These are phyloP conservation scores for Penicillium sp. DNA, from an alignment of 2,329 filamentous ascomycete genomes.

Conservation along the genomic window DNA sequence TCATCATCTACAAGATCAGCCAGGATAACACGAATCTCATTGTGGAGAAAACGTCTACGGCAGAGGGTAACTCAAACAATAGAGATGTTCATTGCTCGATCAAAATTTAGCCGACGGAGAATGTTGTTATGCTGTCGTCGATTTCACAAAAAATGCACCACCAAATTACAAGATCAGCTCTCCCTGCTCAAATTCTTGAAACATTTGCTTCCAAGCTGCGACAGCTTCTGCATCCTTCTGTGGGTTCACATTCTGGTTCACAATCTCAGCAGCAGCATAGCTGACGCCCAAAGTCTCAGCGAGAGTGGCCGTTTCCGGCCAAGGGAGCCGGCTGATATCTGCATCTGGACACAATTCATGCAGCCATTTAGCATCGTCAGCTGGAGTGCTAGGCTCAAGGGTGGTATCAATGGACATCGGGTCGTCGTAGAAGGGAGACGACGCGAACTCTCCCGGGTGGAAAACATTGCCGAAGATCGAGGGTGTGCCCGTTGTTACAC, in stretches of 20 bases:
- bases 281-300: neutral
- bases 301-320: slow-evolving; percentile 18
- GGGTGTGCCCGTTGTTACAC: neutral
- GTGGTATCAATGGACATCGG: slow-evolving; percentile 1
- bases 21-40: too few relatives aligned
- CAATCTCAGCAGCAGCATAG: neutral
- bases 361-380: slow-evolving; percentile 24
- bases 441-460: neutral
- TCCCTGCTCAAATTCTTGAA: neutral
- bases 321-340: slow-evolving; percentile 20
- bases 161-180: neutral
- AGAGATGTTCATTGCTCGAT: too few relatives aligned
- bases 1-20: too few relatives aligned
- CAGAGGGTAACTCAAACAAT: too few relatives aligned
- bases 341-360: slow-evolving; percentile 24
- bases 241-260: neutral
- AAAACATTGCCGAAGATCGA: neutral
- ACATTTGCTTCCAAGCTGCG: neutral
- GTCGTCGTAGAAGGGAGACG: neutral
- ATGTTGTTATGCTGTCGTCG: too few relatives aligned
- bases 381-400: neutral
- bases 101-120: too few relatives aligned
- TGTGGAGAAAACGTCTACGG: too few relatives aligned
- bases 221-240: neutral
- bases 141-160: too few relatives aligned